Evolutionary conservation across 805 yeast species (phyloP), one percentile per base, ranked within the genome.

Genomic region (Ascoidea rubescens): DNA sequence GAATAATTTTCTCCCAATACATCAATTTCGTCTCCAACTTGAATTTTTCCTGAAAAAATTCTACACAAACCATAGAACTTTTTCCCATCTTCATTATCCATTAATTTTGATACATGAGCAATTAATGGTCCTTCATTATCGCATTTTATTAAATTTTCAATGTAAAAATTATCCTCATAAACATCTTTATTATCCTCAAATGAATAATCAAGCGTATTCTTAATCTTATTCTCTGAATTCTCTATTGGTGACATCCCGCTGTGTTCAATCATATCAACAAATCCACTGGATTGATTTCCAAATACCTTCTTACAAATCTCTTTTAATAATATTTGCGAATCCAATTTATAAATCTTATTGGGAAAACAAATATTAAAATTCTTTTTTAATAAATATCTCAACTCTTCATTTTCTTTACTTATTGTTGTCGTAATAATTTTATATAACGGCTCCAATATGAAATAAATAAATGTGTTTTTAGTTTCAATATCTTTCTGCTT

Each of bases 401-500:
- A 61, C 0, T 67, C 67, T 4, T 66, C 63, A 2, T 76, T 66
- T 16, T 75, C 75, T 43, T 74, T 70, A 0, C 87, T 72, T 8
- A 91, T 60, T 0, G 85, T 71, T 50, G 77, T 72, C 0, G 87
- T 72, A 44, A 82, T 67, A 6, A 90, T 62, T 62, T 91, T 90
- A 67, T 89, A 91, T 10, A 91, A 60, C 2, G 98, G 99, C 31
- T 78, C 79, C 6, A 89, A 66, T 5, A 93, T 72, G 58, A 88
- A 84, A 48, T 72, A 69, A 5, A 75, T 73, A 63, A 91, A 85
- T 1, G 87, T 63, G 54, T 53, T 54, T 55, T 62, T 12, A 55
- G 48, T 0, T 64, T 61, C 32, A 62, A 48, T 47, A 52, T 51
- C 66, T 67, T 49, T 56, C 58, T 43, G 33, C 45, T 49, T 52